A percentile compares a stretch with the other conserved stretches of the same genome.
Conservation (phyloP, 2,329 filamentous ascomycete species). For the Fusarium drepaniforme region DNA sequence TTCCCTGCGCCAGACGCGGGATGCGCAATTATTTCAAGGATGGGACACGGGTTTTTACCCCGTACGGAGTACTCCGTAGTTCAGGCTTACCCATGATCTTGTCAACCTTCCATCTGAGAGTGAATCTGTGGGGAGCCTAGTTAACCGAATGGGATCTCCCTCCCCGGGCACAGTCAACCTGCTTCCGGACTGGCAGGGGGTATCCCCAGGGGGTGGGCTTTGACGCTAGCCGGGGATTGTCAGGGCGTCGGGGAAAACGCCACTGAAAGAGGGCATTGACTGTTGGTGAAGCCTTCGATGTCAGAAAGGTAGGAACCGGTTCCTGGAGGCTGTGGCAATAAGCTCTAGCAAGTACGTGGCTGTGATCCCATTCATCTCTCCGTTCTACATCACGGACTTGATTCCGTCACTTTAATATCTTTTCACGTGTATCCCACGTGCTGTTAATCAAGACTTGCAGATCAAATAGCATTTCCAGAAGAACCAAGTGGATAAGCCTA, state of each 20-base stretch:
- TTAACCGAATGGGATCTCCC: background rate
- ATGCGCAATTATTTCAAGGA: background rate
- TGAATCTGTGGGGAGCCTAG: constrained; percentile 8
- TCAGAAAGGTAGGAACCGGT: background rate
- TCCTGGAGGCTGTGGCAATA: background rate
- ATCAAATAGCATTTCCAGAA: background rate
- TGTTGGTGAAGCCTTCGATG: background rate
- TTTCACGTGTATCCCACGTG: background rate
- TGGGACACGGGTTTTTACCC: background rate
- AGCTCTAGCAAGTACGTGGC: background rate
- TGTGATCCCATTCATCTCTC: background rate
- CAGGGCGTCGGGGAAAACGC: background rate
- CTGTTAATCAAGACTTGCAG: background rate
- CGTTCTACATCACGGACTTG: background rate
- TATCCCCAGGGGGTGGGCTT: background rate
- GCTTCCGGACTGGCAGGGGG: background rate
- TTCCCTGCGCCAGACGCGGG: background rate
- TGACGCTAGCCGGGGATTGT: background rate
- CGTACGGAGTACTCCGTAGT: background rate
- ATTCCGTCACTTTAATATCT: background rate
- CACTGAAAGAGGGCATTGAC: background rate
- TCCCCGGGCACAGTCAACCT: background rate
- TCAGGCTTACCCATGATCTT: background rate
- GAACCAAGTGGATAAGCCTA: background rate
- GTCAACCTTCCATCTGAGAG: background rate